phyloP scores from a whole-genome alignment of 2,329 filamentous ascomycete genomes.

The Xylaria sp. region DNA sequence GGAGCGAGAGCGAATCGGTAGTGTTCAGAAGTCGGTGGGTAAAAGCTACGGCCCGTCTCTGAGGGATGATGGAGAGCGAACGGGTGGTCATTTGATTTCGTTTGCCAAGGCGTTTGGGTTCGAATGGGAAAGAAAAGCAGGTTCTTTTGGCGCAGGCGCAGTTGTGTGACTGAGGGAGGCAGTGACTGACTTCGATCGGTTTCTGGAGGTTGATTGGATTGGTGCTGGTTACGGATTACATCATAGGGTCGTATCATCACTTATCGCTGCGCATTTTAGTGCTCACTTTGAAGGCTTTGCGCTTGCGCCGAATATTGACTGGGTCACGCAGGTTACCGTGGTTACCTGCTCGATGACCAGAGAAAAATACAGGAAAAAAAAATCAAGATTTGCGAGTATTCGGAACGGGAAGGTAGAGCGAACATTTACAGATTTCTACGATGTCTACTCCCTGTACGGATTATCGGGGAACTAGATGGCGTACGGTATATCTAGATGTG shows the following conservation, averaged over 20 bases:
- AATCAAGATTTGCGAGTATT: too few species aligned
- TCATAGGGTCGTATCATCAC: background rate
- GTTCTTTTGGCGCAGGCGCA: background rate
- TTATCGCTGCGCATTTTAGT: background rate
- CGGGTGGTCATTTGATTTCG: constrained; percentile 17
- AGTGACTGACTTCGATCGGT: constrained; percentile 5
- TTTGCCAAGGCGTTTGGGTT: background rate
- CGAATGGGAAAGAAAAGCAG: background rate
- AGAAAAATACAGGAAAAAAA: too few species aligned
- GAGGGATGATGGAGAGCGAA: background rate
- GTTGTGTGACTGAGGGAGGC: background rate
- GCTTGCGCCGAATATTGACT: background rate
- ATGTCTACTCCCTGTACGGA: too few species aligned
- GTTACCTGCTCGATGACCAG: too few species aligned
- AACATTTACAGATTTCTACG: too few species aligned
- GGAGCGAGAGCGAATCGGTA: background rate
- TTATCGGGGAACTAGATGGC: too few species aligned
- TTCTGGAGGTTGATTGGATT: constrained; percentile 7
- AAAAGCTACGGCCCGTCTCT: constrained; percentile 1
- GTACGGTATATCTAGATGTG: too few species aligned
- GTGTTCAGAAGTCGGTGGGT: background rate
- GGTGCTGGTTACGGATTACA: constrained; percentile 22
- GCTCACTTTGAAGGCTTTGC: background rate
- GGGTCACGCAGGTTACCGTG: too few species aligned
- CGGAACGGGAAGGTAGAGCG: too few species aligned